Conservation (phyloP, 768 basidiomycete genomes). For the Thelephora aurantiotincta region DNA sequence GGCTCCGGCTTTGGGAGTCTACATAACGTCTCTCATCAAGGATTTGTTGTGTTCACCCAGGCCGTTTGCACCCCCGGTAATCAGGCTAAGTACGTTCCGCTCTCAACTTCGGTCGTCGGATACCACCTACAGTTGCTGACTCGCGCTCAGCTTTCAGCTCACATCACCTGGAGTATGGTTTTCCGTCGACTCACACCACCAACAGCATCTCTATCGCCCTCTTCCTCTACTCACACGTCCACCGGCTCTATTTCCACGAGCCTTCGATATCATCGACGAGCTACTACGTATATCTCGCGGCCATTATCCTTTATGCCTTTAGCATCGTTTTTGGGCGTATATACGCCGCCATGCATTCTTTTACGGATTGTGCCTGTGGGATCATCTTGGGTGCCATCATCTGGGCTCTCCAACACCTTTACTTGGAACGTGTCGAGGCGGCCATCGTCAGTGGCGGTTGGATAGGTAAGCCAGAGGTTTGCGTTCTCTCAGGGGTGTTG, state of each 20-base stretch:
- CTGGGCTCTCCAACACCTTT: slow-evolving; percentile 33
- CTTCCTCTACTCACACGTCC: slow-evolving; percentile 50
- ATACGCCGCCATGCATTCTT: slow-evolving; percentile 83
- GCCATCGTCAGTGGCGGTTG: slow-evolving; percentile 25
- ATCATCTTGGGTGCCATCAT: slow-evolving; percentile 48
- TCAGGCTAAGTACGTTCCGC: slow-evolving; percentile 51
- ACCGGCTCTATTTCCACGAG: slow-evolving; percentile 29
- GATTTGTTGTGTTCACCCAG: slow-evolving; percentile 85
- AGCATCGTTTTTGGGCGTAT: slow-evolving; percentile 71
- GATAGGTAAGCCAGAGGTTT: slow-evolving; percentile 16
- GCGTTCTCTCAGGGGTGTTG: slow-evolving; percentile 12
- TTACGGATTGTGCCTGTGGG: slow-evolving; percentile 59
- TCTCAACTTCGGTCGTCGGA: not conserved
- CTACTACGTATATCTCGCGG: slow-evolving; percentile 24
- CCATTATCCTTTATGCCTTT: slow-evolving; percentile 44
- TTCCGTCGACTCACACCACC: slow-evolving; percentile 91
- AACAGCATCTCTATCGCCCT: slow-evolving; percentile 85
- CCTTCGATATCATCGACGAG: slow-evolving; percentile 28
- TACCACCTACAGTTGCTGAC: not conserved
- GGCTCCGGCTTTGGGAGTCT: slow-evolving; percentile 69
- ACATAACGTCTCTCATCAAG: slow-evolving; percentile 76
- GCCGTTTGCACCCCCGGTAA: slow-evolving; percentile 83
- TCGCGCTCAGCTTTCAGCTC: slow-evolving; percentile 45
- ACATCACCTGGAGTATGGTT: slow-evolving; percentile 86
- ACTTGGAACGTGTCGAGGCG: slow-evolving; percentile 24